phyloP scores from a whole-genome alignment of 106 monocot genomes.

The Alisma plantagoaquatica region DNA sequence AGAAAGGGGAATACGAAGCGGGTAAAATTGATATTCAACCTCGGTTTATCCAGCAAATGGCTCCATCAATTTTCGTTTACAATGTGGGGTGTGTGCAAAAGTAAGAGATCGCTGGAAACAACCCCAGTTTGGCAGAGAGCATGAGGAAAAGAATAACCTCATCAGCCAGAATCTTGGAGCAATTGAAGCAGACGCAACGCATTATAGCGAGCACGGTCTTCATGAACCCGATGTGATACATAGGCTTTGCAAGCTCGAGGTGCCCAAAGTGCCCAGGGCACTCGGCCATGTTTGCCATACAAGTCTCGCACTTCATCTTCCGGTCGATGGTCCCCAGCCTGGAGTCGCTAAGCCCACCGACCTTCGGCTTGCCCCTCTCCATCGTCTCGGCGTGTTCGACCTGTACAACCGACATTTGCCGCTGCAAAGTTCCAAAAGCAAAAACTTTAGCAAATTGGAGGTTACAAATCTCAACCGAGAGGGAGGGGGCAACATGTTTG shows the following conservation, averaged over 20 bases:
- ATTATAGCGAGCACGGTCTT: constrained; percentile 98
- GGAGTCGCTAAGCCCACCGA: constrained; percentile 79
- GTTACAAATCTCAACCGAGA: background rate
- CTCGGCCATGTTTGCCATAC: constrained; percentile 95
- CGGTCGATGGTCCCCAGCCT: constrained; percentile 89
- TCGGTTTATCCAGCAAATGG: too few relatives aligned
- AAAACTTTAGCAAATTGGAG: background rate
- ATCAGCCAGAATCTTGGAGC: constrained; percentile 93
- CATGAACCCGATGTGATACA: constrained; percentile 94
- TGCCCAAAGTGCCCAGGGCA: constrained; percentile 97
- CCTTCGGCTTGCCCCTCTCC: constrained; percentile 89
- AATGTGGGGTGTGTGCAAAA: background rate
- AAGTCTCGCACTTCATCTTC: constrained; percentile 98
- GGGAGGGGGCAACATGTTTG: constrained; percentile 4
- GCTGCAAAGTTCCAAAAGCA: constrained; percentile 21
- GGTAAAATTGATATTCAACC: too few relatives aligned
- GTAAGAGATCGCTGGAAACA: too few relatives aligned
- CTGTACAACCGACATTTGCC: constrained; percentile 96
- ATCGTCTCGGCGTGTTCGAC: constrained; percentile 85
- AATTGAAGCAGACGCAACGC: constrained; percentile 98
- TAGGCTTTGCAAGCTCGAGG: constrained; percentile 97
- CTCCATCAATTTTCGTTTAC: background rate
- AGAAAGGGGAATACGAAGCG: too few relatives aligned
- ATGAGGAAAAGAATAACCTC: too few relatives aligned
- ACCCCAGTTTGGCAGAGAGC: too few relatives aligned